phyloP scores from a whole-genome alignment of 192 early-diverging fungal genomes.

The Linnemannia zychae region DNA sequence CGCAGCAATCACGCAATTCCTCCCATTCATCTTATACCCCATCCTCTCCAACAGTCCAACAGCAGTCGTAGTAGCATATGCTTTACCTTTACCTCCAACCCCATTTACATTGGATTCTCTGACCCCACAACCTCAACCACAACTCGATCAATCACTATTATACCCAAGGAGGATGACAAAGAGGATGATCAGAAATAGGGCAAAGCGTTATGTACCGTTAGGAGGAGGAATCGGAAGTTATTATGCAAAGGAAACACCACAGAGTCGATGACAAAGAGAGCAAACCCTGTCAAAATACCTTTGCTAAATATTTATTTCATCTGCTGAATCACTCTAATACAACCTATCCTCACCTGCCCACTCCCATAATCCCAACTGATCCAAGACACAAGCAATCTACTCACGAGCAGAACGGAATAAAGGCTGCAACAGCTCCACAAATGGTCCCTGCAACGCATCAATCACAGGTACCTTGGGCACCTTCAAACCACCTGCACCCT shows the following conservation, averaged over 20 bases:
- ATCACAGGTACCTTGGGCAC: constrained; percentile 41
- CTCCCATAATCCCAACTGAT: neutral
- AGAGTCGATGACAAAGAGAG: neutral
- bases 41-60: neutral
- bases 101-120: too few species aligned
- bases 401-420: constrained; percentile 46
- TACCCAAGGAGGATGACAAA: neutral
- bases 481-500: constrained; percentile 20
- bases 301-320: neutral
- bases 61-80: neutral
- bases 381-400: neutral
- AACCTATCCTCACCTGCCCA: too few species aligned
- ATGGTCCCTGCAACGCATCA: constrained; percentile 26
- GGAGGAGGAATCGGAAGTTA: constrained; percentile 6
- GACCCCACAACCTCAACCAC: neutral
- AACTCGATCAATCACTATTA: neutral
- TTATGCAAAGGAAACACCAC: neutral
- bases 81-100: neutral
- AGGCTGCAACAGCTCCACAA: constrained; percentile 31
- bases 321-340: neutral
- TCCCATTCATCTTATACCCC: too few species aligned
- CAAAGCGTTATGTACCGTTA: neutral
- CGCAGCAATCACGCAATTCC: neutral
- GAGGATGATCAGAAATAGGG: neutral
- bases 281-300: neutral